Conservation (phyloP, 495 filamentous ascomycete genomes). For the Emericellopsis terricola region DNA sequence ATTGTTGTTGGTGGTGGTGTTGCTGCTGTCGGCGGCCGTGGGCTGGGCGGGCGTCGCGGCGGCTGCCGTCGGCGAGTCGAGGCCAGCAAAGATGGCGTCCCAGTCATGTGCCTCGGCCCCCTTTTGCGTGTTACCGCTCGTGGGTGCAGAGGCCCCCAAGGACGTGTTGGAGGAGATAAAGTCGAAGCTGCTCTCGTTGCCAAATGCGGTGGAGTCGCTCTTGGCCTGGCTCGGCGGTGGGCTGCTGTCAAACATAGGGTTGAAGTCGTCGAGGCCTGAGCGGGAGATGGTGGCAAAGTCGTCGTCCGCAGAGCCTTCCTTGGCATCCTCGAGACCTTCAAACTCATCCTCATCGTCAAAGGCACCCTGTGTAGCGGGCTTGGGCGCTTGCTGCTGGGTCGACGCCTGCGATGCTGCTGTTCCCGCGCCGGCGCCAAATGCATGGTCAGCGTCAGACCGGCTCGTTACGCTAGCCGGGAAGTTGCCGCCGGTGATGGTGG, state of each 20-base stretch:
- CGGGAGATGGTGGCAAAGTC: conserved; percentile 53
- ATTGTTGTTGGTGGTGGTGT: conserved; percentile 5
- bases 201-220: conserved; percentile 27
- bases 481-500: conserved; percentile 5
- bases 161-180: conserved; percentile 24
- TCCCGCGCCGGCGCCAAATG: conserved; percentile 11
- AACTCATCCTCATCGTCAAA: conserved; percentile 77
- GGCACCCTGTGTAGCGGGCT: conserved; percentile 19
- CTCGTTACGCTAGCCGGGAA: conserved; percentile 5
- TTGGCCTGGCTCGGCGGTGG: conserved; percentile 34
- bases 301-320: conserved; percentile 78
- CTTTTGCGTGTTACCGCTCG: conserved; percentile 21
- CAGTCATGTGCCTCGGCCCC: conserved; percentile 56
- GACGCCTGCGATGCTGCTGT: conserved; percentile 6
- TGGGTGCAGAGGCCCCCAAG: conserved; percentile 33
- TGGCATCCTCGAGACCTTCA: conserved; percentile 68
- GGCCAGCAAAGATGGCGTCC: conserved; percentile 82
- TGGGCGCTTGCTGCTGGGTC: conserved; percentile 8
- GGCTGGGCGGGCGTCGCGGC: conserved; percentile 9
- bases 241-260: conserved; percentile 42
- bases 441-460: conserved; percentile 11
- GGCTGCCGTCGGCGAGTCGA: conserved; percentile 36
- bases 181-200: conserved; percentile 29
- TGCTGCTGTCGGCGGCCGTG: no score
- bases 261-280: conserved; percentile 45